These are phyloP conservation scores for Coccomyxa subellipsoidea DNA, from an alignment of 163 green algal genomes.

Conservation along the genomic window DNA sequence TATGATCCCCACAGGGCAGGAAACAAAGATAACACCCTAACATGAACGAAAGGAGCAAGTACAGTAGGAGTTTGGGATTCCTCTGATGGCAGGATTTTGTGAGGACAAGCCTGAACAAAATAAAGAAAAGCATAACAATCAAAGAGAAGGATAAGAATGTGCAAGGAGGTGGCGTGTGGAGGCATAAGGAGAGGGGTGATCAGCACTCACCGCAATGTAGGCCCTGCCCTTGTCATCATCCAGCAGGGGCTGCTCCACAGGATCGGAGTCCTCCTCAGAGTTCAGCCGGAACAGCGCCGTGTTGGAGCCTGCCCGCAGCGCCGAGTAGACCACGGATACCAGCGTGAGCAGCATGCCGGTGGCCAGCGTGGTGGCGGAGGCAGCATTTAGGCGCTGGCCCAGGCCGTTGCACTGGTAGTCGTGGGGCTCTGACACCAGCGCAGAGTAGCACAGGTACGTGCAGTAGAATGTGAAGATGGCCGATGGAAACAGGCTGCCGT, in stretches of 20 bases:
- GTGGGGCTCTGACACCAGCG: conserved; percentile 82
- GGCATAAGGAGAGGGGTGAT: not conserved
- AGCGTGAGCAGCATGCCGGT: conserved; percentile 85
- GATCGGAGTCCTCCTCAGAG: conserved; percentile 3
- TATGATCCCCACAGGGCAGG: too few relatives aligned
- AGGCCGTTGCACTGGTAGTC: conserved; percentile 93
- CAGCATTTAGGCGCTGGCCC: conserved; percentile 70
- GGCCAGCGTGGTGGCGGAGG: conserved; percentile 73
- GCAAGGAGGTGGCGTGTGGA: too few relatives aligned
- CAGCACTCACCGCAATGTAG: not conserved
- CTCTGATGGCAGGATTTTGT: too few relatives aligned
- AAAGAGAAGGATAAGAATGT: too few relatives aligned
- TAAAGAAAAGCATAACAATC: too few relatives aligned
- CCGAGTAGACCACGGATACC: conserved; percentile 89
- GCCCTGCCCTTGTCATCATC: not conserved
- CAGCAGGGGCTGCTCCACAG: conserved; percentile 27
- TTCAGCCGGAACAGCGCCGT: conserved; percentile 59
- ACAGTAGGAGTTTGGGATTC: too few relatives aligned
- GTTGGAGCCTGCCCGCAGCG: conserved; percentile 77
- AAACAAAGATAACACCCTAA: too few relatives aligned
- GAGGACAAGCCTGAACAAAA: too few relatives aligned
- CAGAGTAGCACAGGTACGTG: conserved; percentile 86
- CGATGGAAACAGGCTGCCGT: conserved; percentile 91
- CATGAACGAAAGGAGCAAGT: too few relatives aligned
- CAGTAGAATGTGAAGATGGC: conserved; percentile 83